Base-by-base conservation (phyloP, 2,329 filamentous ascomycete genomes). In the Huntiella abstrusa region DNA sequence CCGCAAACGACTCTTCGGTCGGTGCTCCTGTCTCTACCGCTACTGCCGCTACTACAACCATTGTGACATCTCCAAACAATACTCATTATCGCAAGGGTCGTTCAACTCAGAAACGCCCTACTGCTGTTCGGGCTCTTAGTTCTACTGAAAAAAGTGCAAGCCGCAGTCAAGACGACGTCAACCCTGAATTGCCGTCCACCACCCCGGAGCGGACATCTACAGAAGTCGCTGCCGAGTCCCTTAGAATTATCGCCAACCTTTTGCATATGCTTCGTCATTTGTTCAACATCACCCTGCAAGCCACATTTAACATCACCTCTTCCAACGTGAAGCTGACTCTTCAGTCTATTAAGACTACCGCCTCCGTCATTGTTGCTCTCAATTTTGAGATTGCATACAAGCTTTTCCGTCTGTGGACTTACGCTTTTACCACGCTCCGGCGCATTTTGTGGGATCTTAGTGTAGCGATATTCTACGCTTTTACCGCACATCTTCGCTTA, bases 321-420 rank as follows among this genome's bases (percentile, higher is more conserved):
- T 50, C 48, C 35, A 50, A 50, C 45, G 36, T 50, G 40, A 41
- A 50, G 17, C 22, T 50, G 19, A 47, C 48, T 4, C 32, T 50
- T 12, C 36, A 50, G 17, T 45, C 48, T 35, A 41, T 50, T 22
- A 17, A 13, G 33, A 36, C 48, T 12, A 50, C 48, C 11, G 48
- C 45, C 36, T 33, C 40, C 15, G 48, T 50, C 35, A 41, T 50
- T 16, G 33, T 50, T n/a, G 40, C 47, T 22, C 41, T 47, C n/a
- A 50, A 50, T 41, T 28, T 50, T 28, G 44, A 50, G 41, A 50
- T 50, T 37, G 45, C 44, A 11, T 47, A 50, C 41, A 50, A 50
- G 41, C 41, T 50, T 7, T 38, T 50, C 12, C 45, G 41, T 28
- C 33, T 50, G n/a, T 50, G 48, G 48, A 32, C 43, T 12, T 50